Evolutionary conservation across 768 basidiomycete species (phyloP), one percentile per base, ranked within the genome.

Genomic region (Amanita rimosa): DNA sequence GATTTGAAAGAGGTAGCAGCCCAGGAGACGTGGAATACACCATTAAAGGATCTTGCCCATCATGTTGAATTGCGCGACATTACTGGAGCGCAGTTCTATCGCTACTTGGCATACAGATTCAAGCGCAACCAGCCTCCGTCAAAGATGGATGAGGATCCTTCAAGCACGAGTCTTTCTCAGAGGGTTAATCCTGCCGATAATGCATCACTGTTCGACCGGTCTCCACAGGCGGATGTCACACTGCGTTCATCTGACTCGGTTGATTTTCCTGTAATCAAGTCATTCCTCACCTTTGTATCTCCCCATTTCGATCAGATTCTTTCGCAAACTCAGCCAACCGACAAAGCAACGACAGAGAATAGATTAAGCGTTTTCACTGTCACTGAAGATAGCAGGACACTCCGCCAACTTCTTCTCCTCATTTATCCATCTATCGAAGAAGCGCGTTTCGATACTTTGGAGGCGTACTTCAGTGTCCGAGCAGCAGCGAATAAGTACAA

Each of bases 221-320:
- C 47, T 13, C 16, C 38, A 27, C 51, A 57, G 13, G 54, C 54
- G 13, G 58, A 64, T 49, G 37, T 63, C 24, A 57, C 62, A 38
- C 50, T 64, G 8, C 57, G 51, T n/a, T 54, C 60, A 9, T 55
- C 55, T 8, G 66, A 68, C 52, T 52, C 54, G 6, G 43, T 64
- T 33, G 57, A 69, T 45, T 66, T 67, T 51, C 56, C 53, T 21
- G 56, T 62, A 27, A 54, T 55, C 44, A 60, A 58, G 46, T 39
- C 46, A 14, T 48, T 67, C 1, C 57, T 69, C 4, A 52, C 58
- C 10, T 29, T 62, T 10, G 55, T 58, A 4, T 68, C 69, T 2
- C 57, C 64, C 3, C 42, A 65, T 9, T 69, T 68, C 47, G 48
- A 48, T 17, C 56, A 51, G 41, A 66, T 67, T 64, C 54, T 65